phyloP scores from a whole-genome alignment of 2,329 filamentous ascomycete species.

The Scytalidium lignicola region DNA sequence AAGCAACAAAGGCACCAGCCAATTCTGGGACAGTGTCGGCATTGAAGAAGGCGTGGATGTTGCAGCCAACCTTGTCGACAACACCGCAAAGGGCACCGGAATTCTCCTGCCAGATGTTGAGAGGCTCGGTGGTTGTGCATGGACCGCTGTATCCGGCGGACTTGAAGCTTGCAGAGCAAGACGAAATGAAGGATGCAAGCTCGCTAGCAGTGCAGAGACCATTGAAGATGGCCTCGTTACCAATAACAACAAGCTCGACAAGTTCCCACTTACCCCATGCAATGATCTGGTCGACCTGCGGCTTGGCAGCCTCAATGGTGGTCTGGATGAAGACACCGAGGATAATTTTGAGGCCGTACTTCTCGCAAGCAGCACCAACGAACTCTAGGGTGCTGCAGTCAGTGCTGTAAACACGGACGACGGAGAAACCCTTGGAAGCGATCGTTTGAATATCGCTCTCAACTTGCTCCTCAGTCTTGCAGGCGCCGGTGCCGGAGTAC shows the following conservation, averaged over 20 bases:
- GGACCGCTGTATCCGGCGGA: slow-evolving; percentile 64
- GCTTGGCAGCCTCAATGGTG: slow-evolving; percentile 52
- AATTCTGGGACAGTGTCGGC: slow-evolving; percentile 47
- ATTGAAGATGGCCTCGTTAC: slow-evolving; percentile 87
- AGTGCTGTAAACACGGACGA: slow-evolving; percentile 81
- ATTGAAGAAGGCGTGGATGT: slow-evolving; percentile 97
- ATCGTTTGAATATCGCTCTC: slow-evolving; percentile 56
- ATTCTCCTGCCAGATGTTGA: slow-evolving; percentile 67
- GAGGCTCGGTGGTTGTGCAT: slow-evolving; percentile 81
- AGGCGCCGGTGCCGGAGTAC: slow-evolving; percentile 54
- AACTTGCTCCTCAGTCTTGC: slow-evolving; percentile 60
- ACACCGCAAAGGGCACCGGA: slow-evolving; percentile 59
- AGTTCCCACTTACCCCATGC: slow-evolving; percentile 69
- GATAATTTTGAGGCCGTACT: slow-evolving; percentile 71
- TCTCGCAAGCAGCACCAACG: slow-evolving; percentile 64
- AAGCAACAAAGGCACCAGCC: slow-evolving; percentile 71
- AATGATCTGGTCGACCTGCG: slow-evolving; percentile 69
- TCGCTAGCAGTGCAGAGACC: slow-evolving; percentile 57
- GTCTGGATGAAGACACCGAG: slow-evolving; percentile 80
- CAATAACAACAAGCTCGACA: slow-evolving; percentile 76
- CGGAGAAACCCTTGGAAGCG: slow-evolving; percentile 59
- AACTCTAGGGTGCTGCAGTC: slow-evolving; percentile 79
- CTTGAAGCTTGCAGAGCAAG: slow-evolving; percentile 59
- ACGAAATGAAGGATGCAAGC: slow-evolving; percentile 66
- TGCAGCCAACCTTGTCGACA: slow-evolving; percentile 76